Evolutionary conservation across 805 yeast genomes (phyloP), one percentile per base, ranked within the genome.

Genomic region (Candida arabinofermentans): DNA sequence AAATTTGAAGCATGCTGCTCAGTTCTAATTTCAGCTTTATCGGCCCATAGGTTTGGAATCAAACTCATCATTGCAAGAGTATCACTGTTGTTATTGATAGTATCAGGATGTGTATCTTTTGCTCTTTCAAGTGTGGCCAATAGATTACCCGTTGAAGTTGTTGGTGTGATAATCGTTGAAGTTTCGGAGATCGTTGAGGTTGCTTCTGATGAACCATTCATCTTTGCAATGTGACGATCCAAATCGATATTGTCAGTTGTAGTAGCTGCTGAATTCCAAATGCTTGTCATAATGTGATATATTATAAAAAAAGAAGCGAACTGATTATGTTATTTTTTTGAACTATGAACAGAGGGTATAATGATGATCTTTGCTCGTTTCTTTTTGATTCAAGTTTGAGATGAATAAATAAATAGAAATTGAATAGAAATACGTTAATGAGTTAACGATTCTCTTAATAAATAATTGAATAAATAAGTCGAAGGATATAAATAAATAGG

Each of bases 11-110:
- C 23, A 3, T 18, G 4, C 22, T 33, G n/a, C 5, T 23, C 34
- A 19, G 38, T 16, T 21, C 34, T n/a, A 34, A 41, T 36, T 10
- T 33, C 31, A 9, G 27, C 8, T 22, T 42, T 38, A n/a, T 48
- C 51, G 5, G 50, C 31, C 62, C 62, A 57, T 8, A 57, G 35
- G 31, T 53, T 50, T 10, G 62, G 62, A 24, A 57, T 48, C 29
- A 57, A 37, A 14, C 46, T 53, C 55, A 54, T 50, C 58, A 54
- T 52, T 16, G 43, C 46, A 13, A 48, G 22, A 5, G 45, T 18
- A 29, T 48, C 43, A 24, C 33, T 41, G 27, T 33, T 32, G 19
- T 24, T 27, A 17, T 14, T 19, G 6, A 17, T 16, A 24, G n/a
- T 19, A 29, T 29, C 32, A 12, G 21, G 17, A 21, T 31, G 27